phyloP scores from a whole-genome alignment of 2,329 filamentous ascomycete species.

The Fusarium sp. region DNA sequence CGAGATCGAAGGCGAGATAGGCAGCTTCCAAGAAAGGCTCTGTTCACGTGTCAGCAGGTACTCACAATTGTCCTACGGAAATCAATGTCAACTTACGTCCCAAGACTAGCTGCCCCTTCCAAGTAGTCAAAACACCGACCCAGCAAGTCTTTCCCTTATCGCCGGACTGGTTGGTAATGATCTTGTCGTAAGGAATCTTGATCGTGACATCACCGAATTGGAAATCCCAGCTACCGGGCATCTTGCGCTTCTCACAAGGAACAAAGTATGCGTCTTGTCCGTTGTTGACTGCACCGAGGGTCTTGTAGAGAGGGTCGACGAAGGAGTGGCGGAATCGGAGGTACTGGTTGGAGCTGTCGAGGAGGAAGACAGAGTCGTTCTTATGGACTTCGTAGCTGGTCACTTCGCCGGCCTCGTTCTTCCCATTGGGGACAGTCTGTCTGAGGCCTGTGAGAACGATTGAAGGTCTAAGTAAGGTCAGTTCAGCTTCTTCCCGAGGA shows the following conservation, averaged over 20 bases:
- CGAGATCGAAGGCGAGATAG: not conserved
- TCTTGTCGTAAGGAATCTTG: not conserved
- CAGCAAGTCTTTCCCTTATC: not conserved
- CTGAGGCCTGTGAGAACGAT: not conserved
- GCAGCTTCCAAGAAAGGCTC: not conserved
- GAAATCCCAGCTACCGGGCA: not conserved
- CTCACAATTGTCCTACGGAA: rapidly evolving
- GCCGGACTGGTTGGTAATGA: not conserved
- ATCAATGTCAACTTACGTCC: not conserved
- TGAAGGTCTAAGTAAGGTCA: not conserved
- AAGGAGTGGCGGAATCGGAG: not conserved
- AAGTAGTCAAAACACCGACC: not conserved
- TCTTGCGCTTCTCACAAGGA: not conserved
- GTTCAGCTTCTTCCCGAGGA: rapidly evolving
- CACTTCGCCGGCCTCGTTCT: not conserved
- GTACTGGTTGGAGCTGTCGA: not conserved
- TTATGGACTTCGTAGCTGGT: not conserved
- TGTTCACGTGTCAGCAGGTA: not conserved
- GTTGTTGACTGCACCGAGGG: not conserved
- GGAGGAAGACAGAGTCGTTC: not conserved
- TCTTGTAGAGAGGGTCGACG: not conserved
- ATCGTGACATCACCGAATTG: not conserved
- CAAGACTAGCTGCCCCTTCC: not conserved
- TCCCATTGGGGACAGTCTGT: not conserved
- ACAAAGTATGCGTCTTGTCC: not conserved